These are phyloP conservation scores for Kwoniella sp. DNA, from an alignment of 768 basidiomycete genomes.

Conservation along the genomic window DNA sequence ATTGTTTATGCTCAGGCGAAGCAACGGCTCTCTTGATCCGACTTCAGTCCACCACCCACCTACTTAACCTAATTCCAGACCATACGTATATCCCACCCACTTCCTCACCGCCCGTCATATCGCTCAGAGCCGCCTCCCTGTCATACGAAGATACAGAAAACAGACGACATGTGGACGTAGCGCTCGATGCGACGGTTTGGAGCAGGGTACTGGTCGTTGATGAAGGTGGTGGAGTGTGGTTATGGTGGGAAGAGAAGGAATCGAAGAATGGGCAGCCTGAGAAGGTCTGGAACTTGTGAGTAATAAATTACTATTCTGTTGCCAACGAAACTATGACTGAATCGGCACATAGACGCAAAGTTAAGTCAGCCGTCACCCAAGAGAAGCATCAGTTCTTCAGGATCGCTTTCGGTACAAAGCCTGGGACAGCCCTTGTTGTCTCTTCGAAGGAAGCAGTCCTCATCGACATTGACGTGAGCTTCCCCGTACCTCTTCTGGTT, in stretches of 20 bases:
- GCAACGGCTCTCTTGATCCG: conserved; percentile 30
- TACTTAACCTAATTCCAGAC: conserved; percentile 35
- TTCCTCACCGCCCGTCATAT: conserved; percentile 8
- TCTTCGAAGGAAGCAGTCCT: conserved; percentile 17
- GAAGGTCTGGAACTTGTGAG: conserved; percentile 32
- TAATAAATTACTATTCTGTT: not conserved
- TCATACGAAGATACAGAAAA: conserved; percentile 30
- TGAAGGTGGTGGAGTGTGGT: conserved; percentile 44
- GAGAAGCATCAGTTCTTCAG: conserved; percentile 33
- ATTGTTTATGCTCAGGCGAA: conserved; percentile 19
- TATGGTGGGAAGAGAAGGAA: conserved; percentile 35
- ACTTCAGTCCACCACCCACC: conserved; percentile 30
- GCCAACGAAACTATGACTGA: not conserved
- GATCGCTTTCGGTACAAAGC: conserved; percentile 33
- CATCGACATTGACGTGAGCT: conserved; percentile 36
- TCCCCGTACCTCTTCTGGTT: too few species aligned
- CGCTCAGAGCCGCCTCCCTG: conserved; percentile 16
- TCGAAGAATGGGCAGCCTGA: conserved; percentile 18
- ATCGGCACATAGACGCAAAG: conserved; percentile 17
- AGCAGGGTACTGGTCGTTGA: conserved; percentile 35
- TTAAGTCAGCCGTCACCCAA: conserved; percentile 13
- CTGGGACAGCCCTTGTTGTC: conserved; percentile 35
- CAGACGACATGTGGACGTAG: conserved; percentile 34
- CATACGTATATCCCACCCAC: conserved; percentile 21
- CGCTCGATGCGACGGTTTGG: conserved; percentile 34